Evolutionary conservation across 2,329 filamentous ascomycete genomes (phyloP).

Genomic region (Sclerotinia subarctica): DNA sequence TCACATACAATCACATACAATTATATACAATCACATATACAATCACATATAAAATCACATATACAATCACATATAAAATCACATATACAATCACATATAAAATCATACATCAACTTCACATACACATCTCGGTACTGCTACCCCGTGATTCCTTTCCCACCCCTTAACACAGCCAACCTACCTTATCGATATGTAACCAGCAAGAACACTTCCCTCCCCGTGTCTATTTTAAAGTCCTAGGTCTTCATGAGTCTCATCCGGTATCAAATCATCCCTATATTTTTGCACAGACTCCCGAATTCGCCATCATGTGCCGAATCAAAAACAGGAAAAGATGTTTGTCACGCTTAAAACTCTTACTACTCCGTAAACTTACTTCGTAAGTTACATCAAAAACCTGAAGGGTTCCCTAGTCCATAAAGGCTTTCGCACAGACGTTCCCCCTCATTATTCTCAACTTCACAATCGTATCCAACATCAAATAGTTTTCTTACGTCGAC

Average conservation of each 20-base stretch:
- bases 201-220: not conserved
- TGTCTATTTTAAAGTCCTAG: not conserved
- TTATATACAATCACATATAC: no score
- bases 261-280: not conserved
- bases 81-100: no score
- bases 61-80: no score
- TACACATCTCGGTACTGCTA: no score
- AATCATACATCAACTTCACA: no score
- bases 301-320: conserved; percentile 5
- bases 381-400: not conserved
- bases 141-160: no score
- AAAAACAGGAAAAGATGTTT: not conserved
- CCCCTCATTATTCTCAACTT: not conserved
- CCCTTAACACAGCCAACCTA: not conserved
- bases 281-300: conserved; percentile 15
- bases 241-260: not conserved
- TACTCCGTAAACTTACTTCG: not conserved
- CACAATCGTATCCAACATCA: not conserved
- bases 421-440: conserved; percentile 12
- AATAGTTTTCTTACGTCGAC: not conserved
- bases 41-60: no score
- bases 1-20: no score
- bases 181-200: no score
- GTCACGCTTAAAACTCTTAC: not conserved
- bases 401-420: not conserved